Conservation (phyloP, 73 alveolate species). For the Stentor coeruleus region DNA sequence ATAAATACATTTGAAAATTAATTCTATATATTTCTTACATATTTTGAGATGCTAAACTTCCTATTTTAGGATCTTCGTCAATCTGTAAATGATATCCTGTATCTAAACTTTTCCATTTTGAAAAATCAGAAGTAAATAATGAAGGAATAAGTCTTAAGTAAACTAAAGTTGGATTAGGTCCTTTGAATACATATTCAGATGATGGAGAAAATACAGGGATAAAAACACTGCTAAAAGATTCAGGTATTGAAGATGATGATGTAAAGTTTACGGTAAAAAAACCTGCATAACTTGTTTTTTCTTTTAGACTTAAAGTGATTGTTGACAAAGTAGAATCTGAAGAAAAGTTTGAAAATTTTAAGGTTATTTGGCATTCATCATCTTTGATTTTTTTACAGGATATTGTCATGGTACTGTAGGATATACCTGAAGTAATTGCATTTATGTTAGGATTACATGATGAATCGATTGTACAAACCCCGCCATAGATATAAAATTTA, state of each 20-base stretch:
- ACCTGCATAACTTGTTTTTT: no score
- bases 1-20: no score
- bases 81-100: neutral
- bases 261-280: no score
- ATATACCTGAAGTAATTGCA: neutral
- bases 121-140: neutral
- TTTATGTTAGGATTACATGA: neutral
- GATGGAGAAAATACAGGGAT: no score
- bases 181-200: slow-evolving; percentile 1
- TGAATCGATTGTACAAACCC: neutral
- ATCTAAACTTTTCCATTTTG: neutral
- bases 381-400: neutral
- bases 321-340: no score
- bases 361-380: no score
- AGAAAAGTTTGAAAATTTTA: no score
- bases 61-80: neutral
- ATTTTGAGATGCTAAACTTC: neutral
- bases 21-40: neutral
- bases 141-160: neutral
- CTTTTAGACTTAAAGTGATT: no score
- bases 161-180: neutral
- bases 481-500: neutral
- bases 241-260: no score
- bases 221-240: no score
- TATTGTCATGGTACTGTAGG: neutral